Percentiles rank a stretch among this genome's conserved stretches.
Evolutionary conservation across 331 rosid genomes (phyloP).

Genomic region (Arachis monticola): DNA sequence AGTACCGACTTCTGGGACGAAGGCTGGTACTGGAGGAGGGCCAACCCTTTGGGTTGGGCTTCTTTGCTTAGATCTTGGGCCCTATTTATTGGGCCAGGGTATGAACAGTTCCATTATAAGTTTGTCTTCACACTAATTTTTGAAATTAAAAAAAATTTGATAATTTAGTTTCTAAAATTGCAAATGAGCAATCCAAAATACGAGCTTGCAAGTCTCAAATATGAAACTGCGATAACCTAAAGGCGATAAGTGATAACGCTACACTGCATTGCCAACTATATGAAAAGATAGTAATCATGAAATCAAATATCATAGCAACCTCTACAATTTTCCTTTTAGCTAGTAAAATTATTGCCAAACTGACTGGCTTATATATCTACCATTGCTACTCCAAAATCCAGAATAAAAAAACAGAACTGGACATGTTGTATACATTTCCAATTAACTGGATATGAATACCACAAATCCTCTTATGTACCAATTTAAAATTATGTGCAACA

Average conservation of each 20-base stretch:
- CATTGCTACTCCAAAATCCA: constrained; percentile 3
- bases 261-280: constrained; percentile 7
- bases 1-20: too few species aligned
- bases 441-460: constrained; percentile 26
- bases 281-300: constrained; percentile 4
- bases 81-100: too few species aligned
- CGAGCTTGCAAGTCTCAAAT: neutral
- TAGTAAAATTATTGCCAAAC: constrained; percentile 33
- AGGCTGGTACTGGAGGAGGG: too few species aligned
- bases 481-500: constrained; percentile 18
- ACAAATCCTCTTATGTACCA: constrained; percentile 21
- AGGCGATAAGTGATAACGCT: constrained; percentile 12
- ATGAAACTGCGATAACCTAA: neutral
- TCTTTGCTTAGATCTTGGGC: too few species aligned
- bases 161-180: too few species aligned
- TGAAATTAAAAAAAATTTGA: neutral
- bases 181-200: constrained; percentile 17
- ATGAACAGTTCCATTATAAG: too few species aligned
- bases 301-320: neutral
- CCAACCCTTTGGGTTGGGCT: too few species aligned
- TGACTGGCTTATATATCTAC: constrained; percentile 18
- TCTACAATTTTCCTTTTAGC: neutral
- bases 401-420: constrained; percentile 22
- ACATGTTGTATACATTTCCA: constrained; percentile 24
- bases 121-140: too few species aligned